Conservation (phyloP, 2,329 filamentous ascomycete species). For the Hypoxylon sp. region DNA sequence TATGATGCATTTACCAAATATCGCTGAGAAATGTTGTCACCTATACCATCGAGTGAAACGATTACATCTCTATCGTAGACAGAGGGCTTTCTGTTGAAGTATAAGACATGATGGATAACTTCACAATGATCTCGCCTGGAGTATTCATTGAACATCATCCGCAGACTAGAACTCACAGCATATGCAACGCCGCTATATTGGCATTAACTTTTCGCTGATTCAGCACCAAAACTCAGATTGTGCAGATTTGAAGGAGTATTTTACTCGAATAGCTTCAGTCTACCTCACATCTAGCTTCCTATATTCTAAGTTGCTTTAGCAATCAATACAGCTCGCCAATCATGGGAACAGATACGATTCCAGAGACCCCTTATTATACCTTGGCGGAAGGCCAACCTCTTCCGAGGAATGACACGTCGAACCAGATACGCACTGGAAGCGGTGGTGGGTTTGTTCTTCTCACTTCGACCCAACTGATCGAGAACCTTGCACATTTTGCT, state of each 20-base stretch:
- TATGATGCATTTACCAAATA: neutral
- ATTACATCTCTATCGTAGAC: neutral
- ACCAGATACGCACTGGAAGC: slow-evolving; percentile 37
- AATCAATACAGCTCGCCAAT: neutral
- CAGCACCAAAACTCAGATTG: slow-evolving; percentile 6
- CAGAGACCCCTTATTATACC: slow-evolving; percentile 35
- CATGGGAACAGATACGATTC: slow-evolving; percentile 15
- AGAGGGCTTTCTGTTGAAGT: neutral
- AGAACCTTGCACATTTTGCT: slow-evolving; percentile 44
- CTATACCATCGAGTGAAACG: neutral
- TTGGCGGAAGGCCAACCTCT: slow-evolving; percentile 37
- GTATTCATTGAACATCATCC: slow-evolving; percentile 2
- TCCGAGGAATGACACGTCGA: slow-evolving; percentile 33
- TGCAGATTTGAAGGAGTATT: neutral
- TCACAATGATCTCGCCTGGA: neutral
- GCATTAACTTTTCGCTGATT: slow-evolving; percentile 17
- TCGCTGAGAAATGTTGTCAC: neutral
- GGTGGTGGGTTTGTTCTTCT: slow-evolving; percentile 39
- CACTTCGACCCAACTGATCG: slow-evolving; percentile 41
- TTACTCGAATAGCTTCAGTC: slow-evolving; percentile 10
- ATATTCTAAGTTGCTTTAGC: neutral
- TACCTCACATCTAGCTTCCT: neutral
- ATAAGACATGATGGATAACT: slow-evolving; percentile 16
- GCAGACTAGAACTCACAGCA: neutral
- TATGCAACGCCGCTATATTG: neutral